These are phyloP conservation scores for Anisodus acutangulus DNA, from an alignment of 257 asterid genomes.

Conservation along the genomic window DNA sequence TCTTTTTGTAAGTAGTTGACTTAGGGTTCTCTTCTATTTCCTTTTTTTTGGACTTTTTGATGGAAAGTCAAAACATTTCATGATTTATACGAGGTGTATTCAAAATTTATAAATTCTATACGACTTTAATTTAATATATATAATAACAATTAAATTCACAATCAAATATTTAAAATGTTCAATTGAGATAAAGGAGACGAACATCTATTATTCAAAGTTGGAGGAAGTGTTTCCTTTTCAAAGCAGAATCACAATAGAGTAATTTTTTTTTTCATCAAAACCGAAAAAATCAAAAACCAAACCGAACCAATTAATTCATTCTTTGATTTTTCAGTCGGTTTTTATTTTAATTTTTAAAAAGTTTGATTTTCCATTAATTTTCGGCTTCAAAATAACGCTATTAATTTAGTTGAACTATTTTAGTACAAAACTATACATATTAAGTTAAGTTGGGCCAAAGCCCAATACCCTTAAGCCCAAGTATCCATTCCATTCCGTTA, in stretches of 20 bases:
- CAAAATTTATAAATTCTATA: not conserved
- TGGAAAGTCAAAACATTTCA: not conserved
- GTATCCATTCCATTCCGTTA: not conserved
- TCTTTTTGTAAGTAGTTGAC: not conserved
- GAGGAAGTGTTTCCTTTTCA: too few relatives aligned
- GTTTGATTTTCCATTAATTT: too few relatives aligned
- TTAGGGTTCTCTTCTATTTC: not conserved
- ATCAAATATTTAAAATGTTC: not conserved
- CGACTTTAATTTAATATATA: too few relatives aligned
- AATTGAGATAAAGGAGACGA: not conserved
- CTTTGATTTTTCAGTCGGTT: too few relatives aligned
- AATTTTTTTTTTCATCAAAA: too few relatives aligned
- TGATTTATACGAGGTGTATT: not conserved
- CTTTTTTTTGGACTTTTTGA: not conserved
- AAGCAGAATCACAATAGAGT: too few relatives aligned
- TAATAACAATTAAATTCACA: not conserved
- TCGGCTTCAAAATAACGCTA: too few relatives aligned
- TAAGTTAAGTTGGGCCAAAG: not conserved
- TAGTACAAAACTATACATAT: too few relatives aligned
- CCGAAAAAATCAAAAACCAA: too few relatives aligned
- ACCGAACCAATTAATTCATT: too few relatives aligned
- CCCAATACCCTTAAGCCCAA: slow-evolving; percentile 4
- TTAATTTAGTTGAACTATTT: too few relatives aligned
- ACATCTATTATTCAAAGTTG: not conserved
- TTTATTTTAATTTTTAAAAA: too few relatives aligned